A percentile compares a stretch with the other conserved stretches of the same genome.
Evolutionary conservation across 208 protist species (phyloP).

Genomic region (Leishmania tarentolae): DNA sequence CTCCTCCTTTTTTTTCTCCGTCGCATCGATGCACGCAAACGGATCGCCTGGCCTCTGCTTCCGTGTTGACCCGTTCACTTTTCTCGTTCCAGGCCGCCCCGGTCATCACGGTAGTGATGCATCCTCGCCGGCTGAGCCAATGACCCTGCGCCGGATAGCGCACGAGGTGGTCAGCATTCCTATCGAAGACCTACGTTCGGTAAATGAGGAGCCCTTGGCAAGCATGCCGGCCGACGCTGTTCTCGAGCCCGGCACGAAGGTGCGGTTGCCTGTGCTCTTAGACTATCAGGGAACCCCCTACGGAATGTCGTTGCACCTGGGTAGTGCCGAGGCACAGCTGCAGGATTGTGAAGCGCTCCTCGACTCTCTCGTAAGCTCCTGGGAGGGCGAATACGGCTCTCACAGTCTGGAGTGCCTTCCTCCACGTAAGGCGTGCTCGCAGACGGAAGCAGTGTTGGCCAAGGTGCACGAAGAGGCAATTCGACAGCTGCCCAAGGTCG

Average conservation of each 20-base stretch:
- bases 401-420: slow-evolving; percentile 38
- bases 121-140: background rate
- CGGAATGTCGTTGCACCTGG: slow-evolving; percentile 51
- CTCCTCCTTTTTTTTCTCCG: background rate
- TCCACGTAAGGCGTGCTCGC: slow-evolving; percentile 46
- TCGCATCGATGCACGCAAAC: slow-evolving; percentile 1
- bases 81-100: slow-evolving; percentile 9
- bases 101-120: background rate
- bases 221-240: slow-evolving; percentile 22
- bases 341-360: slow-evolving; percentile 38
- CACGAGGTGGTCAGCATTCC: slow-evolving; percentile 29
- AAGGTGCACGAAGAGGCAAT: slow-evolving; percentile 48
- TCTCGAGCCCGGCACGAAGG: slow-evolving; percentile 45
- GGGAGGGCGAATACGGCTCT: slow-evolving; percentile 20
- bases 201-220: slow-evolving; percentile 51
- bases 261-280: slow-evolving; percentile 48
- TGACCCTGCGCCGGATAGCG: slow-evolving; percentile 39
- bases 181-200: slow-evolving; percentile 50
- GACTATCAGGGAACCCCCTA: slow-evolving; percentile 22
- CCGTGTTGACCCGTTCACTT: slow-evolving; percentile 30
- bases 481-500: slow-evolving; percentile 53
- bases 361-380: slow-evolving; percentile 27
- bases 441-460: slow-evolving; percentile 53
- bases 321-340: slow-evolving; percentile 48
- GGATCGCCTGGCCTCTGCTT: slow-evolving; percentile 6